phyloP scores from a whole-genome alignment of 805 yeast species.

The Pachysolen tannophilus region DNA sequence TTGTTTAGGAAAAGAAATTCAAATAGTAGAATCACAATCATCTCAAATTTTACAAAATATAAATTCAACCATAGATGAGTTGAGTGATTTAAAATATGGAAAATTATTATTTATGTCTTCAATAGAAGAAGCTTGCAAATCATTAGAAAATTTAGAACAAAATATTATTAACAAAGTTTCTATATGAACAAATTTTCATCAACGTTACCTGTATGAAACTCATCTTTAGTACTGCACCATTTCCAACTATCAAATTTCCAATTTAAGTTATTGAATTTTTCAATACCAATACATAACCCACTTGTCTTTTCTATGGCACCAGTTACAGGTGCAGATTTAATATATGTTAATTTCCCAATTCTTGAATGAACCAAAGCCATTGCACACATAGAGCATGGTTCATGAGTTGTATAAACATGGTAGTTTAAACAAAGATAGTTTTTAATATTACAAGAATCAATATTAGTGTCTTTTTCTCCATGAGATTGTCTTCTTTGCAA shows the following conservation, averaged over 20 bases:
- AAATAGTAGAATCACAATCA: slow-evolving; percentile 13
- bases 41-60: slow-evolving; percentile 13
- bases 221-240: slow-evolving; percentile 41
- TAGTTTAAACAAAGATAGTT: slow-evolving; percentile 67
- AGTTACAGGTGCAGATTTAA: slow-evolving; percentile 37
- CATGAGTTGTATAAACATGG: slow-evolving; percentile 84
- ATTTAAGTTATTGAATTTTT: slow-evolving; percentile 66
- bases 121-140: slow-evolving; percentile 11
- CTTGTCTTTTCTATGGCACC: slow-evolving; percentile 51
- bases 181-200: slow-evolving; percentile 1
- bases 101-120: slow-evolving; percentile 14
- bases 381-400: slow-evolving; percentile 94
- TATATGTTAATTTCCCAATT: slow-evolving; percentile 57
- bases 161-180: background rate
- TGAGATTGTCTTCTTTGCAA: slow-evolving; percentile 24
- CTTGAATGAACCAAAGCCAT: slow-evolving; percentile 96
- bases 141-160: slow-evolving; percentile 14
- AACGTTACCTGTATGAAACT: slow-evolving; percentile 7
- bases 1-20: slow-evolving; percentile 19
- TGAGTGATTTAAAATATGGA: slow-evolving; percentile 23
- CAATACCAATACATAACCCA: slow-evolving; percentile 67
- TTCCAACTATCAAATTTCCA: slow-evolving; percentile 84
- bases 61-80: slow-evolving; percentile 14
- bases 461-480: too few species aligned
- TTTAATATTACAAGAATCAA: too few species aligned